Conservation (phyloP, 768 basidiomycete species). For the Naganishia vishniacii region DNA sequence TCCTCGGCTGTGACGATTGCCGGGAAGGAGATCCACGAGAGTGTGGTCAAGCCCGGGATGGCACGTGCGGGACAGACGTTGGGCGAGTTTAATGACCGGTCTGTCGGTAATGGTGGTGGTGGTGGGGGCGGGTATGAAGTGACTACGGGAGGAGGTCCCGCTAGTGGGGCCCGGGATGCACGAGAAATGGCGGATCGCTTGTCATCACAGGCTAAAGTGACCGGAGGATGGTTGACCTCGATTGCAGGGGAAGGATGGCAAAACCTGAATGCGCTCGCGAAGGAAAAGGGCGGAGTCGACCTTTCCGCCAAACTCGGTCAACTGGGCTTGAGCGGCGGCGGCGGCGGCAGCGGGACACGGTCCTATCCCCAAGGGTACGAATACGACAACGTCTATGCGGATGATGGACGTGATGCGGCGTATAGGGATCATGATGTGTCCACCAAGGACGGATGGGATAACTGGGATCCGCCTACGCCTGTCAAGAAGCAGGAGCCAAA, state of each 20-base stretch:
- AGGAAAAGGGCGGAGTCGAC: conserved; percentile 55
- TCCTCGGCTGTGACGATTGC: conserved; percentile 77
- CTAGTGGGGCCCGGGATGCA: too few relatives aligned
- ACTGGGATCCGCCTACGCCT: conserved; percentile 51
- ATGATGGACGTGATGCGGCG: conserved; percentile 52
- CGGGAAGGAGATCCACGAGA: conserved; percentile 69
- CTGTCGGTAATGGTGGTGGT: too few relatives aligned
- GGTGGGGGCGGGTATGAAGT: too few relatives aligned
- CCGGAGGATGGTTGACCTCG: conserved; percentile 36
- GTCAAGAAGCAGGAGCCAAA: conserved; percentile 19
- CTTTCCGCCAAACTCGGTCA: conserved; percentile 17
- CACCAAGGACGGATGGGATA: conserved; percentile 52
- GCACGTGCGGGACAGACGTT: conserved; percentile 57
- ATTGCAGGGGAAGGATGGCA: conserved; percentile 43
- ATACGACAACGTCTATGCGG: conserved; percentile 62
- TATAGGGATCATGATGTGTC: conserved; percentile 36
- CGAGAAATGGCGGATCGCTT: conserved; percentile 32
- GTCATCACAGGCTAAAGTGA: conserved; percentile 28
- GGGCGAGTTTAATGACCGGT: conserved; percentile 21
- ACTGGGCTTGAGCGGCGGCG: conserved; percentile 1
- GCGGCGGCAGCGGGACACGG: background rate
- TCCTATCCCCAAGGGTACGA: conserved; percentile 43
- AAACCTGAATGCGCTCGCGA: conserved; percentile 40
- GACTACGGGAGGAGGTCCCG: conserved; percentile 8
- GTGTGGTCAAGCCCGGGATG: conserved; percentile 83